Evolutionary conservation across 2,329 filamentous ascomycete species (phyloP), one percentile per base, ranked within the genome.

Genomic region (Incumbomyces lentus): DNA sequence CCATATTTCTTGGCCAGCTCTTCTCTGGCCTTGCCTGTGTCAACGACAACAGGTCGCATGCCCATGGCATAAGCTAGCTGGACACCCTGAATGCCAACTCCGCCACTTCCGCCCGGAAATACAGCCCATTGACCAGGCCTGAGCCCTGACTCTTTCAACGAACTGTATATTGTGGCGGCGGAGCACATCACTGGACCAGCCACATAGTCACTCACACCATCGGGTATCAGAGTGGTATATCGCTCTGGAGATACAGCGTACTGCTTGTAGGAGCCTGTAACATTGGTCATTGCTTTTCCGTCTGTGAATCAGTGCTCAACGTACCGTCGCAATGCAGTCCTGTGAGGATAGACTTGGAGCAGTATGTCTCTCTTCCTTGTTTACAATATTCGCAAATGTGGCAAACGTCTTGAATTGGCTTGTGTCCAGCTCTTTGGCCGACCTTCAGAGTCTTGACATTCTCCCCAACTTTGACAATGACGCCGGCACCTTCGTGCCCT

Each of bases 141-240:
- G 2, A 78, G 60, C 1, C 63, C 65, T 0, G 70, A 71, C 32
- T 75, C 71, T 11, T 70, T 65, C 35, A 80, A 62, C 1, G 75
- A 72, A 2, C 72, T 69, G 58, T 79, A 76, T 49, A 78, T 74
- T 1, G 77, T 80, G 7, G 68, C 70, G 0, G 72, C 74, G 35
- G 64, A 69, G 62, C 77, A 80, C 73, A 80, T 78, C 47, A 79
- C 70, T 0, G 76, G 76, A 0, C 69, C 77, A 1, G 76, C 76
- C 12, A 75, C 53, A 49, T 73, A 69, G 49, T 78, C 74, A 0
- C 62, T 58, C 0, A 79, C 68, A 0, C 69, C 73, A 18, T 78
- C 72, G 0, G 75, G 76, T 48, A 79, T 78, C 16, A 68, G 64
- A 0, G 68, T 68, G 0, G 73, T 73, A 54, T 76, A 78, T 34